These are phyloP conservation scores for Globisporangium alternatum DNA, from an alignment of 352 stramenopile genomes.

Conservation along the genomic window DNA sequence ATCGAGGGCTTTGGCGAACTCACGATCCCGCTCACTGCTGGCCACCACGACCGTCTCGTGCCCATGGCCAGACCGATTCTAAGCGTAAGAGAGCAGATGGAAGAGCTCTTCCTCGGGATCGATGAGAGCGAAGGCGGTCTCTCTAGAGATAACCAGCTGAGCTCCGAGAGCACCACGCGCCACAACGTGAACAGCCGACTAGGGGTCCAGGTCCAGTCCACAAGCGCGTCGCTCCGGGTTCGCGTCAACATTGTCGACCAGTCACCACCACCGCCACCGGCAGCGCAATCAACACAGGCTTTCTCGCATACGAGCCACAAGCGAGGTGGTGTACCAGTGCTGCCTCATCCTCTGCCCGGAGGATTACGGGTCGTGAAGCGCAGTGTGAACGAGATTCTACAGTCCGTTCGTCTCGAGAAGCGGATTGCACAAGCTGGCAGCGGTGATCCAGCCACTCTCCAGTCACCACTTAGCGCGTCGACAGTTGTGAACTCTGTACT, in stretches of 20 bases:
- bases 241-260: constrained; percentile 37
- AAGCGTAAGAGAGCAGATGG: constrained; percentile 39
- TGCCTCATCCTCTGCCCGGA: constrained; percentile 5
- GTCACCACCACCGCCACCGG: not conserved
- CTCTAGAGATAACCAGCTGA: not conserved
- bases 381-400: constrained; percentile 72
- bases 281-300: not conserved
- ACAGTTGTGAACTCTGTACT: constrained; percentile 29
- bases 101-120: constrained; percentile 61
- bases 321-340: not conserved
- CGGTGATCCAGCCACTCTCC: constrained; percentile 8
- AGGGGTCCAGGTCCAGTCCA: constrained; percentile 37
- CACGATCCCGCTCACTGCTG: constrained; percentile 20
- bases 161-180: constrained; percentile 6
- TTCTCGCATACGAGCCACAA: not conserved
- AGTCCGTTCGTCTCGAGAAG: constrained; percentile 46
- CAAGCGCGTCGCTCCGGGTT: constrained; percentile 35
- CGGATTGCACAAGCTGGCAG: constrained; percentile 25
- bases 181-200: constrained; percentile 24
- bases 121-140: constrained; percentile 19
- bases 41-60: constrained; percentile 36
- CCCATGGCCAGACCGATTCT: constrained; percentile 34
- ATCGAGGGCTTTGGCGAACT: constrained; percentile 38
- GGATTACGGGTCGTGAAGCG: constrained; percentile 46
- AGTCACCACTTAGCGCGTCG: constrained; percentile 3